phyloP scores from a whole-genome alignment of 768 basidiomycete genomes.

The Auricularia heimuer region DNA sequence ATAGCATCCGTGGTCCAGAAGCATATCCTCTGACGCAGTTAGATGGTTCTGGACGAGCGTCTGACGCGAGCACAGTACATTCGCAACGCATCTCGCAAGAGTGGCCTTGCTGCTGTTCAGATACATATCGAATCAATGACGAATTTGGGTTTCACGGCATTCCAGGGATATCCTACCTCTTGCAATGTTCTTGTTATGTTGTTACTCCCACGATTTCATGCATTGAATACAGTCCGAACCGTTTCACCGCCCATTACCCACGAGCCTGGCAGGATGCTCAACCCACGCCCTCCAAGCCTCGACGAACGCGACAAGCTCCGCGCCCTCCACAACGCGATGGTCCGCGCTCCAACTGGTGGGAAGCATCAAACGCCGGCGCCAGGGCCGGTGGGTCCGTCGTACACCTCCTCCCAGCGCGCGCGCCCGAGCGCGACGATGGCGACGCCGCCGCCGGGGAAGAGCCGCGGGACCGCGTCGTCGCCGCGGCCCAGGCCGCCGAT shows the following conservation, averaged over 20 bases:
- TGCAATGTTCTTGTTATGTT: too few species aligned
- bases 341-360: slow-evolving; percentile 79
- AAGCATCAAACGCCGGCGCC: slow-evolving; percentile 42
- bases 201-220: too few species aligned
- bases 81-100: too few species aligned
- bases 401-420: slow-evolving; percentile 54
- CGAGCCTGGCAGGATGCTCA: slow-evolving; percentile 60
- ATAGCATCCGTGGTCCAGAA: too few species aligned
- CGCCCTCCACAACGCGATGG: slow-evolving; percentile 81
- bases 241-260: slow-evolving; percentile 38
- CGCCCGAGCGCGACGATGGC: slow-evolving; percentile 77
- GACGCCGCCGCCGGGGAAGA: slow-evolving; percentile 75
- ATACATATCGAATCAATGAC: too few species aligned
- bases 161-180: too few species aligned
- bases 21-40: too few species aligned
- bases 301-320: slow-evolving; percentile 81
- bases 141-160: too few species aligned
- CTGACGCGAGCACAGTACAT: too few species aligned
- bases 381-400: slow-evolving; percentile 51
- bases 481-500: slow-evolving; percentile 73
- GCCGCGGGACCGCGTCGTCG: slow-evolving; percentile 59
- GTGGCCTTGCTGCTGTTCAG: too few species aligned
- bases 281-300: slow-evolving; percentile 77
- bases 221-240: too few species aligned
- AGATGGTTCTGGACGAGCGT: too few species aligned